Percentiles rank a stretch among this genome's conserved stretches.
Conservation (phyloP, 2,329 filamentous ascomycete genomes). For the Diaporthe ampelina region DNA sequence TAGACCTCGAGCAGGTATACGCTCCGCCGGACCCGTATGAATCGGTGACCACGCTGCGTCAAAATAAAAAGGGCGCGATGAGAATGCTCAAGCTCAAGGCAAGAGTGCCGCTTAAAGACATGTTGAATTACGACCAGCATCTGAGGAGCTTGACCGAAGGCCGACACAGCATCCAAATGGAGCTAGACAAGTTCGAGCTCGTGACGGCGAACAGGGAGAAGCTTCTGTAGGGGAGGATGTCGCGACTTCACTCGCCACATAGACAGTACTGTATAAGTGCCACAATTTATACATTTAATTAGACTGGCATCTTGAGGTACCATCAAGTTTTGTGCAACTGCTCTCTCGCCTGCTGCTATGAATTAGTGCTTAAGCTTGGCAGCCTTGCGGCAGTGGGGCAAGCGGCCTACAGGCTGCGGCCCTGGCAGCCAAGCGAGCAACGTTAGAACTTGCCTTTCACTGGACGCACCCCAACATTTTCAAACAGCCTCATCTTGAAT, state of each 20-base stretch:
- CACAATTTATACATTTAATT: neutral
- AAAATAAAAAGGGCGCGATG: conserved; percentile 61
- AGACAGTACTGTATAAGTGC: neutral
- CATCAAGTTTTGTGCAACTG: neutral
- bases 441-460: neutral
- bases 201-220: conserved; percentile 70
- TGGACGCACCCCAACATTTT: conserved; percentile 2
- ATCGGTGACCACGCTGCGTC: conserved; percentile 68
- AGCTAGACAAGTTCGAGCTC: conserved; percentile 69
- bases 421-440: neutral
- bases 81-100: conserved; percentile 79
- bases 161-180: conserved; percentile 73
- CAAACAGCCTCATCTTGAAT: neutral
- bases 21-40: conserved; percentile 88
- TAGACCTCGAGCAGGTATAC: conserved; percentile 85
- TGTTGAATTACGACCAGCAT: conserved; percentile 94
- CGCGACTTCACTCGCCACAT: neutral
- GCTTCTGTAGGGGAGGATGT: conserved; percentile 50
- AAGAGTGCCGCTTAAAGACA: conserved; percentile 93
- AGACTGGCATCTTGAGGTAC: neutral
- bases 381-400: conserved; percentile 2
- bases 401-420: neutral
- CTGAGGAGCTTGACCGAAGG: conserved; percentile 90
- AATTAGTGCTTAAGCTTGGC: neutral
- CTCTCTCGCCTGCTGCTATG: neutral